phyloP scores from a whole-genome alignment of 371 early-diverging fungal genomes.

The Basidiobolus meristosporus region DNA sequence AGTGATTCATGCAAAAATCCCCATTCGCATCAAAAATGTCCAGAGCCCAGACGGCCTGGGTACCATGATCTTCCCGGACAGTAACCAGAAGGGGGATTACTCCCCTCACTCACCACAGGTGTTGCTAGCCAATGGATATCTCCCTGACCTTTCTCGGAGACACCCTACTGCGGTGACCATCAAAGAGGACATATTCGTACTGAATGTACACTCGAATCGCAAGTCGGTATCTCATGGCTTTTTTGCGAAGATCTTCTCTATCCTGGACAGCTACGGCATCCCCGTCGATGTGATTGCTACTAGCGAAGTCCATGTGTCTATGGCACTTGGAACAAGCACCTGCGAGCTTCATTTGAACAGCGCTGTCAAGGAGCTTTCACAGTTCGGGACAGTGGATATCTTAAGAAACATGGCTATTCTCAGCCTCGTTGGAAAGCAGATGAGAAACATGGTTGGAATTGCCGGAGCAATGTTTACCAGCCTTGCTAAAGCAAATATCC shows the following conservation, averaged over 20 bases:
- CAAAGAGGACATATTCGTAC: slow-evolving; percentile 78
- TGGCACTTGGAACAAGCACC: slow-evolving; percentile 67
- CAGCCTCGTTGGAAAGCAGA: slow-evolving; percentile 86
- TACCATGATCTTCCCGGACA: slow-evolving; percentile 78
- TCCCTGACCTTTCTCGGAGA: slow-evolving; percentile 41
- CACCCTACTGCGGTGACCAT: slow-evolving; percentile 93
- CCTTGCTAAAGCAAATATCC: slow-evolving; percentile 65
- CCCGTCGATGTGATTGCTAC: slow-evolving; percentile 92
- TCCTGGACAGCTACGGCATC: slow-evolving; percentile 71
- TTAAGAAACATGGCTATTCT: slow-evolving; percentile 78
- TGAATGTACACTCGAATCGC: slow-evolving; percentile 89
- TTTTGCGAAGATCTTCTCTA: slow-evolving; percentile 81
- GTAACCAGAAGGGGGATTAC: slow-evolving; percentile 20
- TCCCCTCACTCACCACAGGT: slow-evolving; percentile 38
- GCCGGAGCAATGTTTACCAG: slow-evolving; percentile 86
- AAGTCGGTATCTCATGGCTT: slow-evolving; percentile 90
- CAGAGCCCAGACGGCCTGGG: slow-evolving; percentile 80
- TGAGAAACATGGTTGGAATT: slow-evolving; percentile 92
- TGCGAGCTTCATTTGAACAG: slow-evolving; percentile 33
- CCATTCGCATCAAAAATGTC: slow-evolving; percentile 95
- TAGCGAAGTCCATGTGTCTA: slow-evolving; percentile 87
- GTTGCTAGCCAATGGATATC: slow-evolving; percentile 51
- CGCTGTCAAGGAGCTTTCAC: slow-evolving; percentile 44
- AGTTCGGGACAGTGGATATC: slow-evolving; percentile 54
- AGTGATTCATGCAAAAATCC: slow-evolving; percentile 82